A percentile compares a stretch with the other conserved stretches of the same genome.
These are phyloP conservation scores for Plasmodium ovale DNA, from an alignment of 169 alveolate genomes.

Conservation along the genomic window DNA sequence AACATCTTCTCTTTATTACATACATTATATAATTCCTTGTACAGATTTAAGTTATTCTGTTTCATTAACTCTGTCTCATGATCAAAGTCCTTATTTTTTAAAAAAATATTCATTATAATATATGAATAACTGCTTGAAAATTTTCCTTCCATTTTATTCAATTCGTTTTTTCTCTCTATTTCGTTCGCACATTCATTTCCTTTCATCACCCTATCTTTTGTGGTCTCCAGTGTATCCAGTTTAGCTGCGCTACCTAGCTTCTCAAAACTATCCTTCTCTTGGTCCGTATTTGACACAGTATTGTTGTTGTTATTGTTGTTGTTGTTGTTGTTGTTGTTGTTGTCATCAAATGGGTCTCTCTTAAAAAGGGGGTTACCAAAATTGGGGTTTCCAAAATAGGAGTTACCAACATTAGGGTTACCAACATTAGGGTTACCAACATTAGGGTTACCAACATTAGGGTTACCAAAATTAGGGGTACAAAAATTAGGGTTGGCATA, in stretches of 20 bases:
- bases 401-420: background rate
- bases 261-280: background rate
- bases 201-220: background rate
- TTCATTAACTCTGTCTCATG: conserved; percentile 47
- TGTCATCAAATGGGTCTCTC: background rate
- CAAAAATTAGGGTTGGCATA: background rate
- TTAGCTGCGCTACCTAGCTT: background rate
- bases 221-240: background rate
- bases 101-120: conserved; percentile 54
- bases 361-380: background rate
- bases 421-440: background rate
- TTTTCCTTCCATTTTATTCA: conserved; percentile 14
- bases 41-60: conserved; percentile 52
- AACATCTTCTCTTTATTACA: conserved; percentile 57
- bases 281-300: background rate
- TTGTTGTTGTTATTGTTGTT: background rate
- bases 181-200: background rate
- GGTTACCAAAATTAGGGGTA: background rate
- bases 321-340: background rate
- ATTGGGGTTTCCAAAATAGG: background rate
- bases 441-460: background rate
- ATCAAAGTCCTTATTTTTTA: conserved; percentile 62
- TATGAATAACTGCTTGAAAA: conserved; percentile 41
- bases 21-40: conserved; percentile 43
- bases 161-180: conserved; percentile 9